A percentile compares a stretch with the other conserved stretches of the same genome.
Evolutionary conservation across 768 basidiomycete species (phyloP).

Genomic region (Calocera cornea): DNA sequence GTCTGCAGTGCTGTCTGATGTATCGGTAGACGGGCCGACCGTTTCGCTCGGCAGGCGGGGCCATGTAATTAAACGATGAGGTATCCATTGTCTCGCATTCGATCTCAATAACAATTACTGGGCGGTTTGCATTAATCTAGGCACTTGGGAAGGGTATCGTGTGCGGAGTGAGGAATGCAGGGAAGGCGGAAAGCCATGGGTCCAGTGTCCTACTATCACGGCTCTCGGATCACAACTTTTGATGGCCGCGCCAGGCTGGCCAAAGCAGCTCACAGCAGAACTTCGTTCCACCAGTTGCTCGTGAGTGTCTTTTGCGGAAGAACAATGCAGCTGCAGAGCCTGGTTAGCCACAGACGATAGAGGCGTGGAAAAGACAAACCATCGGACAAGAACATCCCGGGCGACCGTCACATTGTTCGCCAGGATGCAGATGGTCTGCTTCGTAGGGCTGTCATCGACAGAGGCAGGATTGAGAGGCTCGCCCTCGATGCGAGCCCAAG

Average conservation of each 20-base stretch:
- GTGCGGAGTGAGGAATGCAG: not conserved
- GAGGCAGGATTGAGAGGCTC: conserved; percentile 17
- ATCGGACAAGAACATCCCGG: conserved; percentile 27
- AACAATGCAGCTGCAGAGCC: conserved; percentile 26
- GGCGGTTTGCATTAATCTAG: not conserved
- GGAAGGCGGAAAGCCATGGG: not conserved
- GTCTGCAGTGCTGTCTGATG: not conserved
- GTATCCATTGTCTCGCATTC: conserved; percentile 1
- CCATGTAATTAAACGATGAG: not conserved
- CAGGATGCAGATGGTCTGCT: conserved; percentile 30
- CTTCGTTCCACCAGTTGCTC: conserved; percentile 26
- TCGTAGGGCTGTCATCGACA: conserved; percentile 22
- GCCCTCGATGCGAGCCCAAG: conserved; percentile 32
- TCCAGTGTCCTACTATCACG: conserved; percentile 1
- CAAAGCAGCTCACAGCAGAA: conserved; percentile 23
- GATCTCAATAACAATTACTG: not conserved
- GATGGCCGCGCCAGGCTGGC: not conserved
- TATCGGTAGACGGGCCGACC: not conserved
- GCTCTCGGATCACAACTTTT: not conserved
- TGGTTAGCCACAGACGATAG: not conserved
- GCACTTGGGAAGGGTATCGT: not conserved
- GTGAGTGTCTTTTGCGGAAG: conserved; percentile 29
- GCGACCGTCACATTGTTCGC: conserved; percentile 31
- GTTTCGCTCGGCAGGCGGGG: no score
- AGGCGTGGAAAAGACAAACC: conserved; percentile 9